phyloP scores from a whole-genome alignment of 1,284 basidiomycete genomes.

The Moniliella sp. region DNA sequence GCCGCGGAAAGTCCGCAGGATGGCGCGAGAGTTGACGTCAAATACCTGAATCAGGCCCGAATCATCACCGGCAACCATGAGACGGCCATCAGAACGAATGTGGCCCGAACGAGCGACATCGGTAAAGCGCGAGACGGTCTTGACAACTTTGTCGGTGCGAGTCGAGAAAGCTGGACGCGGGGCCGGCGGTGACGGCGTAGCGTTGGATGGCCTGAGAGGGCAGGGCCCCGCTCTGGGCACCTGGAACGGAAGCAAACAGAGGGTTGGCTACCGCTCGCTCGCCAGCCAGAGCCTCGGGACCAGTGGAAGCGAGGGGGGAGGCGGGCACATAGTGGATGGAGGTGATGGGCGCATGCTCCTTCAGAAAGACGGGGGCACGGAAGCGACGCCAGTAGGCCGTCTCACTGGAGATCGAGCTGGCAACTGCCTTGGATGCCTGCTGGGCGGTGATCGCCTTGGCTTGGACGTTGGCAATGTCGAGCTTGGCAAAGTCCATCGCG shows the following conservation, averaged over 20 bases:
- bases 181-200: slow-evolving; percentile 84
- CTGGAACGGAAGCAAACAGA: too few species aligned
- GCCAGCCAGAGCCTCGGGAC: not conserved
- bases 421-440: not conserved
- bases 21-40: slow-evolving; percentile 78
- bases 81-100: slow-evolving; percentile 63
- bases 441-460: not conserved
- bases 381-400: slow-evolving; percentile 25
- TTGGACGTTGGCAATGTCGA: not conserved
- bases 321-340: slow-evolving; percentile 26
- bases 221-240: too few species aligned
- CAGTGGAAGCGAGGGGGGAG: slow-evolving; percentile 2
- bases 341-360: slow-evolving; percentile 29
- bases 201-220: too few species aligned
- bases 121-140: slow-evolving; percentile 84
- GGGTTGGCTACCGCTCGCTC: not conserved
- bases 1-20: slow-evolving; percentile 68
- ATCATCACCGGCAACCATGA: slow-evolving; percentile 84
- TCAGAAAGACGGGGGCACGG: slow-evolving; percentile 23
- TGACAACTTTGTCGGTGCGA: slow-evolving; percentile 76
- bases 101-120: slow-evolving; percentile 54
- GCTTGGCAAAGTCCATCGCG: not conserved
- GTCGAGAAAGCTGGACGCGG: slow-evolving; percentile 80
- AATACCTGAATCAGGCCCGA: slow-evolving; percentile 83
- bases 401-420: not conserved